Conservation (phyloP, 306 rosid genomes). For the Ceratonia siliqua region DNA sequence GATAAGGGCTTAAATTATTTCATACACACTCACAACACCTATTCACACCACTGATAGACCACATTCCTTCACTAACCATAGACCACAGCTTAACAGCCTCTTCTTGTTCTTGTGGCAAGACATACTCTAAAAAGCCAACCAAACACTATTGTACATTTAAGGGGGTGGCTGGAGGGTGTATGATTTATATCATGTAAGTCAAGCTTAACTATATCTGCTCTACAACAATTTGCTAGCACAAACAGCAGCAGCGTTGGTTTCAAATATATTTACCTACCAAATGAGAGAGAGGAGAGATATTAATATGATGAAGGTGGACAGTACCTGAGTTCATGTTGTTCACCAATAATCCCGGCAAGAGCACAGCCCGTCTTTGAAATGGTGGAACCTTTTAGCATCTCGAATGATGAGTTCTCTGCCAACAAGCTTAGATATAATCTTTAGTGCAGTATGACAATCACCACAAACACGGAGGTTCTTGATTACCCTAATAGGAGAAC, state of each 20-base stretch:
- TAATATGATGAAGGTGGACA: neutral
- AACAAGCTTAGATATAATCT: conserved; percentile 55
- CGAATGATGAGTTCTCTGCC: conserved; percentile 49
- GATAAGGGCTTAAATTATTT: neutral
- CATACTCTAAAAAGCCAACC: neutral
- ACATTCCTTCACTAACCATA: neutral
- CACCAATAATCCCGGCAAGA: conserved; percentile 60
- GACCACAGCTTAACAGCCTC: neutral
- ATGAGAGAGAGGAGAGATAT: conserved; percentile 1
- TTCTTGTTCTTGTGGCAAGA: neutral
- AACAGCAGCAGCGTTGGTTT: neutral
- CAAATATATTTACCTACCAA: neutral
- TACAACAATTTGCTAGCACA: neutral
- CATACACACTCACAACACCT: too few relatives aligned
- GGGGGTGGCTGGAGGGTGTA: neutral
- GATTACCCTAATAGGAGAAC: conserved; percentile 70
- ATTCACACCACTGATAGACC: too few relatives aligned
- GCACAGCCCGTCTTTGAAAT: conserved; percentile 49
- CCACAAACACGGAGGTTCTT: conserved; percentile 79
- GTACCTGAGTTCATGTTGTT: conserved; percentile 39
- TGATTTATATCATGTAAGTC: neutral
- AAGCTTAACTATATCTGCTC: neutral
- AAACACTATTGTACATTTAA: neutral
- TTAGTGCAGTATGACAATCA: conserved; percentile 50
- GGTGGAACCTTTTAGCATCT: conserved; percentile 56